Base-by-base conservation (phyloP, 1,284 basidiomycete species). In the Trametes versicolor region DNA sequence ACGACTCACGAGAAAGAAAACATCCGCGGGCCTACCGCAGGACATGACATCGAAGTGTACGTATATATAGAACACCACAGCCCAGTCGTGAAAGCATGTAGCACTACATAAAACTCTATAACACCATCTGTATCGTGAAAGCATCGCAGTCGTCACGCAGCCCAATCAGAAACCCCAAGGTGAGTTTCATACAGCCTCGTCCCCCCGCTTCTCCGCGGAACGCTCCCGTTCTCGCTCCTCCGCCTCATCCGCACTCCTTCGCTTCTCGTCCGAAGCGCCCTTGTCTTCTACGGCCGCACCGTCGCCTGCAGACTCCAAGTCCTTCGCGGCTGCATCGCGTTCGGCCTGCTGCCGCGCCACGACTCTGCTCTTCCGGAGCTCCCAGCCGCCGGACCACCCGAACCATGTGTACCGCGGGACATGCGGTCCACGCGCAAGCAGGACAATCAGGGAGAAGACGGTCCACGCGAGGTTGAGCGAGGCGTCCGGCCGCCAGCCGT, bases 401-500 rank as follows among this genome's bases (percentile, higher is more conserved):
- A 82, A 63, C 80, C 81, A 82, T 15, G 74, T 78, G 60, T 79
- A 73, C 13, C 78, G 74, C 43, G 67, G 60, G 48, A 75, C 76
- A 45, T 83, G 79, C 23, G 83, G 84, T 1, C 84, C 84, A 4
- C 84, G 78, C 17, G 77, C 8, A n/a, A 83, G 68, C 41, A 85
- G 71, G 0, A 83, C 65, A 43, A 79, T 23, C 5, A 84, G 54
- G 62, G 80, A 77, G 65, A 78, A 79, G 0, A 76, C 83, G 13
- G 80, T 78, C 59, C 83, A 83, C 0, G 77, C 85, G n/a, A 88
- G 72, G 1, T 82, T 82, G 39, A 85, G 74, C 4, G 77, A 82
- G 0, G 82, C 82, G 3, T 83, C 79, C 1, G 83, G 77, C 23
- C 80, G 78, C 87, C 86, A 88, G 13, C 86, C 86, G 60, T 83